A percentile compares a stretch with the other conserved stretches of the same genome.
Evolutionary conservation across 805 yeast genomes (phyloP).

Genomic region (Myxozyma udenii): DNA sequence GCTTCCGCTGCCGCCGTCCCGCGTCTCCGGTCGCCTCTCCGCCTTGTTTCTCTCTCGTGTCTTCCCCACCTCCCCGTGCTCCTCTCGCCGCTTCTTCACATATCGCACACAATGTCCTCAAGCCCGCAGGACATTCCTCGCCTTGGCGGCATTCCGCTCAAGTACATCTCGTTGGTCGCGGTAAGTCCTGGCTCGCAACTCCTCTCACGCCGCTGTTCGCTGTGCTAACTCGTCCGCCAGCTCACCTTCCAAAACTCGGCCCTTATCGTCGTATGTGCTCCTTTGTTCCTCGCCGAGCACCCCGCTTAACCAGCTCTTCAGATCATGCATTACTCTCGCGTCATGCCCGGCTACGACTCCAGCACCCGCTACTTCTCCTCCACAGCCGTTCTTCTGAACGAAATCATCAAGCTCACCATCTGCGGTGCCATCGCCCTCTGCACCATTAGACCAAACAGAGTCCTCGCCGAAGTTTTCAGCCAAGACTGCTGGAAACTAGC

Average conservation of each 20-base stretch:
- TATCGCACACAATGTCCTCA: too few relatives aligned
- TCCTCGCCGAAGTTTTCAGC: conserved; percentile 37
- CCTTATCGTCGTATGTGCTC: conserved; percentile 37
- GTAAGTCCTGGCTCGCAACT: conserved; percentile 12
- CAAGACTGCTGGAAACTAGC: conserved; percentile 43
- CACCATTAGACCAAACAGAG: conserved; percentile 13
- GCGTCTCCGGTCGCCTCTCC: too few relatives aligned
- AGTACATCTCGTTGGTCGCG: conserved; percentile 40
- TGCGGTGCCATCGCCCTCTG: conserved; percentile 34
- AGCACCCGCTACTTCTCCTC: conserved; percentile 39
- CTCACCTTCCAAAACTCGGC: conserved; percentile 39
- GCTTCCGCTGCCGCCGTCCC: too few relatives aligned
- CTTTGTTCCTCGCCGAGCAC: not conserved
- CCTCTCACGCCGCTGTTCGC: not conserved
- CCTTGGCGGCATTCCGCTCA: conserved; percentile 33
- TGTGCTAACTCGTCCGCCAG: not conserved
- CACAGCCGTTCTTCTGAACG: conserved; percentile 44
- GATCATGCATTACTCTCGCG: conserved; percentile 44
- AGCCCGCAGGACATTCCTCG: conserved; percentile 27
- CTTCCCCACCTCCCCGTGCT: too few relatives aligned
- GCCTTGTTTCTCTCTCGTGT: too few relatives aligned
- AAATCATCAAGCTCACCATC: conserved; percentile 39
- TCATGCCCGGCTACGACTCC: conserved; percentile 39
- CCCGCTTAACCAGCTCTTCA: conserved; percentile 1
- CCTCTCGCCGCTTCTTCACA: too few relatives aligned